Evolutionary conservation across 352 stramenopile genomes (phyloP).

Genomic region (Peronospora destructor): DNA sequence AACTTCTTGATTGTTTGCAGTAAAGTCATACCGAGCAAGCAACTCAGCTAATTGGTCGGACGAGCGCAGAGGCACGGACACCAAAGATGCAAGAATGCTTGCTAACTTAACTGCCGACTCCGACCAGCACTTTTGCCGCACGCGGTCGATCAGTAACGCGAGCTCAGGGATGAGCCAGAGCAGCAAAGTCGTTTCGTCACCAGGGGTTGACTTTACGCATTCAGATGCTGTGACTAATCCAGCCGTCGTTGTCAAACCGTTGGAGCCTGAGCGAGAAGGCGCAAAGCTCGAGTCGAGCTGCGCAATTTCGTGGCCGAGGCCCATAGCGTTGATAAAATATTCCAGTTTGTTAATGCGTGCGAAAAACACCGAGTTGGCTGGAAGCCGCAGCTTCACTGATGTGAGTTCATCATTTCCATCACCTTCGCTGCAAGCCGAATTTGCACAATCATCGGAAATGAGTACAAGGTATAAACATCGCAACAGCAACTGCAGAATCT

Average conservation of each 20-base stretch:
- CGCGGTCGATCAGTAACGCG: conserved; percentile 52
- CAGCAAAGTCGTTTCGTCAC: conserved; percentile 70
- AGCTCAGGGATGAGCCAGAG: conserved; percentile 77
- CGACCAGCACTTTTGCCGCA: conserved; percentile 61
- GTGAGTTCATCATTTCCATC: conserved; percentile 26
- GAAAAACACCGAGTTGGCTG: conserved; percentile 59
- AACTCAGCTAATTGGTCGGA: conserved; percentile 54
- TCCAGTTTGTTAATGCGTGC: conserved; percentile 76
- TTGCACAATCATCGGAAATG: conserved; percentile 38
- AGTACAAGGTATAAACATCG: conserved; percentile 69
- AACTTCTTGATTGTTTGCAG: conserved; percentile 67
- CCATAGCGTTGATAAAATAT: conserved; percentile 81
- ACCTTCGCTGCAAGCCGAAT: conserved; percentile 16
- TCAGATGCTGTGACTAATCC: conserved; percentile 49
- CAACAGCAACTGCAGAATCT: conserved; percentile 71
- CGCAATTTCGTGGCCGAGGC: conserved; percentile 56
- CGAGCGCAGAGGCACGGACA: conserved; percentile 54
- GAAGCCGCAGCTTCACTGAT: conserved; percentile 33
- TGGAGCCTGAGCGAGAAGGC: conserved; percentile 39
- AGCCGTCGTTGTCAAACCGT: conserved; percentile 33
- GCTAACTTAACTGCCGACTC: conserved; percentile 65
- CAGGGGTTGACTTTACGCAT: conserved; percentile 52
- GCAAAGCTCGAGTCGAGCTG: conserved; percentile 74
- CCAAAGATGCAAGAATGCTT: conserved; percentile 54
- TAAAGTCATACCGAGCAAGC: conserved; percentile 56